Conservation (phyloP, 2,329 filamentous ascomycete species). For the Didymella keratinophila region DNA sequence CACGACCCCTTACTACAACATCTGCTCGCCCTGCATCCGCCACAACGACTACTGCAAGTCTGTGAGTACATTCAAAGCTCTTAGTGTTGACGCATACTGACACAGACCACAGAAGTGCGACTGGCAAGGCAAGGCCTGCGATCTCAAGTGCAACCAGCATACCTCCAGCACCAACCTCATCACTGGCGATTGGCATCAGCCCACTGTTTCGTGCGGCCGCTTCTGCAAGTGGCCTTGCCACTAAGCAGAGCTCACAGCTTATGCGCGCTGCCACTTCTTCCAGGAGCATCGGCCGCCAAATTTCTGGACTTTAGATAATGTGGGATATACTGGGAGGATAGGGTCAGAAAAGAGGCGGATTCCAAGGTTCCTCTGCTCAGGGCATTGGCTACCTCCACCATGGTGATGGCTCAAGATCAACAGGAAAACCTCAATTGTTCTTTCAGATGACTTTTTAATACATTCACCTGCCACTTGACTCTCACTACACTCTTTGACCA, state of each 20-base stretch:
- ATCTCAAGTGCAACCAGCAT: background rate
- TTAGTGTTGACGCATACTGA: background rate
- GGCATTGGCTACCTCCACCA: background rate
- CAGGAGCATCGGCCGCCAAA: no score
- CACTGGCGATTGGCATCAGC: slow-evolving; percentile 6
- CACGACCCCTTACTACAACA: background rate
- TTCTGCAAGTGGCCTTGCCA: slow-evolving; percentile 7
- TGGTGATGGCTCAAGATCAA: background rate
- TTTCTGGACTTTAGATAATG: no score
- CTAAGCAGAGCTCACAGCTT: background rate
- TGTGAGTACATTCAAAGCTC: background rate
- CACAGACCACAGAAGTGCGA: background rate
- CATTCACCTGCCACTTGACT: background rate
- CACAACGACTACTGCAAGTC: background rate
- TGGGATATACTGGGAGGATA: background rate
- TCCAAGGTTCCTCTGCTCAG: no score
- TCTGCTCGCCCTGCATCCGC: slow-evolving; percentile 3
- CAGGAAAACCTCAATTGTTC: background rate
- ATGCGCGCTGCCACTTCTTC: no score
- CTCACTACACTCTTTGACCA: background rate
- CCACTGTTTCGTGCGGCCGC: slow-evolving; percentile 4
- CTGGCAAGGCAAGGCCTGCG: background rate
- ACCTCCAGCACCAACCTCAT: slow-evolving; percentile 2
- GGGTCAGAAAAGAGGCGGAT: background rate
- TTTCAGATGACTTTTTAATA: background rate